Evolutionary conservation across 352 stramenopile genomes (phyloP).

Genomic region (Phytophthora tubulina): DNA sequence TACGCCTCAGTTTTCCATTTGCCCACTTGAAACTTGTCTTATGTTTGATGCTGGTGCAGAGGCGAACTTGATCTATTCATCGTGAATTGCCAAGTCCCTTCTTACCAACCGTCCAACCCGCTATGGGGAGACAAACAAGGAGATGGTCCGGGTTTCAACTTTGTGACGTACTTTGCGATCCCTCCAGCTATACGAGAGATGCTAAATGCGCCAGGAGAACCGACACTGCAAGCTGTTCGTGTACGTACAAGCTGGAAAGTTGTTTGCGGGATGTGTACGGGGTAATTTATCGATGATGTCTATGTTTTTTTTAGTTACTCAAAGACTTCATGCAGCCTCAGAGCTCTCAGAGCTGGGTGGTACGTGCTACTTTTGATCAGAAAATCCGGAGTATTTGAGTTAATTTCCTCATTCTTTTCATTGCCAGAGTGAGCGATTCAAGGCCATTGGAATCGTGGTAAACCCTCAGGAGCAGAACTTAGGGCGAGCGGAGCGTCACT

Average conservation of each 20-base stretch:
- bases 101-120: conserved; percentile 84
- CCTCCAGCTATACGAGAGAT: conserved; percentile 60
- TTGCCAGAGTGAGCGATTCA: conserved; percentile 77
- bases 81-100: conserved; percentile 88
- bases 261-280: not conserved
- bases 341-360: conserved; percentile 47
- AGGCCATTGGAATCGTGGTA: conserved; percentile 84
- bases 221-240: conserved; percentile 60
- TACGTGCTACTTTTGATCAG: conserved; percentile 18
- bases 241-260: conserved; percentile 23
- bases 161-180: conserved; percentile 84
- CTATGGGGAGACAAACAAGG: conserved; percentile 83
- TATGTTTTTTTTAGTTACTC: conserved; percentile 31
- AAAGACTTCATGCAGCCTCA: conserved; percentile 52
- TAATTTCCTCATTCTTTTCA: too few relatives aligned
- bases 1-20: too few relatives aligned
- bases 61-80: conserved; percentile 72
- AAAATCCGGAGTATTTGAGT: too few relatives aligned
- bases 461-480: conserved; percentile 80
- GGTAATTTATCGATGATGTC: not conserved
- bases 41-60: conserved; percentile 14
- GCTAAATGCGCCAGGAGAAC: conserved; percentile 50
- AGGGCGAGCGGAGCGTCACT: conserved; percentile 73
- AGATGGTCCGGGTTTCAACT: conserved; percentile 83
- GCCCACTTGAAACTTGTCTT: not conserved